Evolutionary conservation across 2,329 filamentous ascomycete genomes (phyloP).

Genomic region (Fusarium sulawesiense): DNA sequence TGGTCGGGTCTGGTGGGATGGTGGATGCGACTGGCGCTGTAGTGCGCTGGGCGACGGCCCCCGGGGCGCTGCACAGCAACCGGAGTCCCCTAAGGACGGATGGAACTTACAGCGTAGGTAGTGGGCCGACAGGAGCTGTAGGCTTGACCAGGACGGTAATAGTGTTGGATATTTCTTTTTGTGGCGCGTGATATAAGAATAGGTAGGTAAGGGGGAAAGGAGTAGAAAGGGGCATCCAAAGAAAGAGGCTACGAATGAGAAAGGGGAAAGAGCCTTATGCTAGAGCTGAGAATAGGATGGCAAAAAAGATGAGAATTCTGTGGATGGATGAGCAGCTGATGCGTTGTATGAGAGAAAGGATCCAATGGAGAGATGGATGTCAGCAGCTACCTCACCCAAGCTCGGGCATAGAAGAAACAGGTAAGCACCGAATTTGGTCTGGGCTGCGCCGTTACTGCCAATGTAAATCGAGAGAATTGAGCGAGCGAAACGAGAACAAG

Average conservation of each 20-base stretch:
- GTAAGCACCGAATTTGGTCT: constrained; percentile 21
- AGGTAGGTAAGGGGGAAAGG: constrained; percentile 1
- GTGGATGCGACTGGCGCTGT: constrained; percentile 14
- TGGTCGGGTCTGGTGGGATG: neutral
- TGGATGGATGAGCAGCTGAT: constrained; percentile 32
- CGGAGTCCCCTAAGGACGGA: constrained; percentile 1
- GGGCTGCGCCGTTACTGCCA: constrained; percentile 4
- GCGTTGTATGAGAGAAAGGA: constrained; percentile 1
- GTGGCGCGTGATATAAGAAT: constrained; percentile 26
- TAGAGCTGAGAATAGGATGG: constrained; percentile 29
- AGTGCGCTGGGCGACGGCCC: constrained; percentile 1
- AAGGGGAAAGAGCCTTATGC: constrained; percentile 17
- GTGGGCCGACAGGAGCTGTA: constrained; percentile 19
- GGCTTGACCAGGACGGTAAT: constrained; percentile 16
- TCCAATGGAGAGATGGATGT: constrained; percentile 1
- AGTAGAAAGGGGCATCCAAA: constrained; percentile 15
- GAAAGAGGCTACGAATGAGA: constrained; percentile 18
- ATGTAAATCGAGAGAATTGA: neutral
- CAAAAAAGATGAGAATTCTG: constrained; percentile 3
- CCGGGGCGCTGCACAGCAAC: constrained; percentile 31
- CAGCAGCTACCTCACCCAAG: constrained; percentile 20
- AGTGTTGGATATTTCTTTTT: constrained; percentile 17
- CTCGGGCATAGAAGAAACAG: constrained; percentile 7
- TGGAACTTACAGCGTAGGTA: constrained; percentile 27
- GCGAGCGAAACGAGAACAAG: neutral